Conservation (phyloP, 2,329 filamentous ascomycete species). For the Neospermospora avenae region DNA sequence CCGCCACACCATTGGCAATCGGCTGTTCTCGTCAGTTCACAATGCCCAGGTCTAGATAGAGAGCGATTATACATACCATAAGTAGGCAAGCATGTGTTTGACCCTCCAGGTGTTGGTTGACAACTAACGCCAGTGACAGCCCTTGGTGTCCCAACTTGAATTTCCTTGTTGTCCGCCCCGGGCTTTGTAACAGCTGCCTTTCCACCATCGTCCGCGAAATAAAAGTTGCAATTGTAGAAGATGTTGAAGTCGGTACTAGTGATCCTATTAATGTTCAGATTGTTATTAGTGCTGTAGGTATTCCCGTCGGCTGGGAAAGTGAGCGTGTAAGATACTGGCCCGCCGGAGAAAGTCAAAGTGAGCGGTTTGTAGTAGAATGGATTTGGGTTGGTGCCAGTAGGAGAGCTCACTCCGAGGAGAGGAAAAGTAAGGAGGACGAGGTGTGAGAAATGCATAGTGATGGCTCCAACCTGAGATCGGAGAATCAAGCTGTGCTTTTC, state of each 20-base stretch:
- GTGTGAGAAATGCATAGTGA: neutral
- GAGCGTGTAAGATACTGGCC: constrained; percentile 41
- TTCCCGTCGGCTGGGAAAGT: constrained; percentile 43
- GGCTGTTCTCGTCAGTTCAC: constrained; percentile 4
- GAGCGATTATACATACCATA: constrained; percentile 37
- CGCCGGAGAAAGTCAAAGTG: constrained; percentile 42
- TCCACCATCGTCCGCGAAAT: constrained; percentile 31
- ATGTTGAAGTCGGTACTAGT: constrained; percentile 45
- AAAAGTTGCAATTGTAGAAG: constrained; percentile 43
- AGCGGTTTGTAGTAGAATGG: constrained; percentile 28
- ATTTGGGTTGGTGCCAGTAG: neutral
- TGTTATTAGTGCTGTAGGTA: constrained; percentile 39
- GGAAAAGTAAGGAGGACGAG: neutral
- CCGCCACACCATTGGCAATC: constrained; percentile 19
- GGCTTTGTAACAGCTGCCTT: neutral
- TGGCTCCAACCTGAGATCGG: too few species aligned
- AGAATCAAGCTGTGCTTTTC: too few species aligned
- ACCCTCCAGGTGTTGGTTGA: constrained; percentile 13
- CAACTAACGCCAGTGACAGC: constrained; percentile 42
- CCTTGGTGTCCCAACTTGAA: constrained; percentile 45
- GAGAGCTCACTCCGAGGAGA: neutral
- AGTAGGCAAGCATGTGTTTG: constrained; percentile 38
- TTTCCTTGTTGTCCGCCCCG: constrained; percentile 7
- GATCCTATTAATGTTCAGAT: constrained; percentile 40
- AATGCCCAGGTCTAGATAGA: neutral